Conservation (phyloP, 257 asterid genomes). For the Forsythia suspensa region DNA sequence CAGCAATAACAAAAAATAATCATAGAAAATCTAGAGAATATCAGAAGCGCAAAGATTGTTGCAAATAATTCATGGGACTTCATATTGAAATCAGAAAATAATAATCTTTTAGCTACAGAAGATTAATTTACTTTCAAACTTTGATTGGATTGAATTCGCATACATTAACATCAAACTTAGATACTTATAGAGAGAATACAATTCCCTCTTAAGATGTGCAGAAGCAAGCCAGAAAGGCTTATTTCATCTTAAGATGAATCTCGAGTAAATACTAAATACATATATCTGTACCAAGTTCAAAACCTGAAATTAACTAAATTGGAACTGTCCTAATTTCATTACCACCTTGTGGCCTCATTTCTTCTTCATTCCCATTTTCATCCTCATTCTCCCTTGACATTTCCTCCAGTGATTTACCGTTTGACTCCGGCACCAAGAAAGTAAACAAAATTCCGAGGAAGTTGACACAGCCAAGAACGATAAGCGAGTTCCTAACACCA, state of each 20-base stretch:
- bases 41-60: no score
- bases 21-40: no score
- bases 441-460: conserved; percentile 40
- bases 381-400: conserved; percentile 40
- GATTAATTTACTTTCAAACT: not conserved
- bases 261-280: not conserved
- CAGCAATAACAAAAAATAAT: no score
- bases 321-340: not conserved
- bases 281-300: not conserved
- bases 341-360: not conserved
- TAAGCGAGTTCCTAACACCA: conserved; percentile 38
- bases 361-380: not conserved
- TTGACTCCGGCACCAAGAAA: conserved; percentile 45
- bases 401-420: conserved; percentile 50
- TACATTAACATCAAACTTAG: not conserved
- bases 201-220: not conserved
- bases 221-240: not conserved
- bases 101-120: not conserved
- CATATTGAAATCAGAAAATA: not conserved
- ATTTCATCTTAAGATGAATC: not conserved
- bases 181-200: not conserved
- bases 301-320: not conserved
- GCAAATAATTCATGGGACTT: not conserved
- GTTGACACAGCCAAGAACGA: conserved; percentile 36
- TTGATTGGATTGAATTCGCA: not conserved